Evolutionary conservation across 495 filamentous ascomycete species (phyloP).

Genomic region (Xylaria palmicola): DNA sequence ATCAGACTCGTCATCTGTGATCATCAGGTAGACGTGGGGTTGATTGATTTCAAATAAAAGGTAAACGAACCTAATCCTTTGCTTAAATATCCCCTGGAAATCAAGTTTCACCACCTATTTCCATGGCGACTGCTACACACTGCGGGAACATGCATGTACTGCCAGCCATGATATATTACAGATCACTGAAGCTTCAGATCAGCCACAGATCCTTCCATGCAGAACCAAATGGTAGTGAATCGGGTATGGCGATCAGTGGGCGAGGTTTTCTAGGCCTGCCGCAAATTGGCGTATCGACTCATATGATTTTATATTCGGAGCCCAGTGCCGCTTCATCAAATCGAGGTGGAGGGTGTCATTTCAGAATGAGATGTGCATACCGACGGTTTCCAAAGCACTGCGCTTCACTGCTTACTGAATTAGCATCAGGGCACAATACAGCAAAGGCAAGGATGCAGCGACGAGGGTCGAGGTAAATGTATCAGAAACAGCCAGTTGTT

Average conservation of each 20-base stretch:
- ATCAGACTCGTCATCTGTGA: conserved; percentile 88
- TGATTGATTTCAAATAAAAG: background rate
- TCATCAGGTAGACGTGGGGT: conserved; percentile 56
- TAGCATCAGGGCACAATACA: background rate
- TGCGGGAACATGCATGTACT: too few relatives aligned
- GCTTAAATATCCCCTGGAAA: background rate
- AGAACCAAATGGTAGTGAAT: background rate
- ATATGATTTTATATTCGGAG: conserved; percentile 74
- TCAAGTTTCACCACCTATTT: too few relatives aligned
- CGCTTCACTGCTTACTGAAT: conserved; percentile 2
- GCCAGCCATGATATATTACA: background rate
- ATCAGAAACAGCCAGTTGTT: conserved; percentile 92
- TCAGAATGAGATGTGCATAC: conserved; percentile 1
- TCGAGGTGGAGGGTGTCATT: conserved; percentile 15
- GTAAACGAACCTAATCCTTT: background rate
- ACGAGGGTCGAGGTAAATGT: conserved; percentile 20
- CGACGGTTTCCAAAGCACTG: conserved; percentile 1
- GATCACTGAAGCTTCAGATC: background rate
- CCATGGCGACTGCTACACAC: too few relatives aligned
- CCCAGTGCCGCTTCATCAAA: conserved; percentile 99
- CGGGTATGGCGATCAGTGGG: conserved; percentile 73
- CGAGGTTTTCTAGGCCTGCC: conserved; percentile 99
- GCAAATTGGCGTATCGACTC: conserved; percentile 89
- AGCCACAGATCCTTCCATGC: background rate
- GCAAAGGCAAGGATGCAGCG: background rate